Evolutionary conservation across 257 asterid genomes (phyloP).

Genomic region (Fraxinus cuspidata): DNA sequence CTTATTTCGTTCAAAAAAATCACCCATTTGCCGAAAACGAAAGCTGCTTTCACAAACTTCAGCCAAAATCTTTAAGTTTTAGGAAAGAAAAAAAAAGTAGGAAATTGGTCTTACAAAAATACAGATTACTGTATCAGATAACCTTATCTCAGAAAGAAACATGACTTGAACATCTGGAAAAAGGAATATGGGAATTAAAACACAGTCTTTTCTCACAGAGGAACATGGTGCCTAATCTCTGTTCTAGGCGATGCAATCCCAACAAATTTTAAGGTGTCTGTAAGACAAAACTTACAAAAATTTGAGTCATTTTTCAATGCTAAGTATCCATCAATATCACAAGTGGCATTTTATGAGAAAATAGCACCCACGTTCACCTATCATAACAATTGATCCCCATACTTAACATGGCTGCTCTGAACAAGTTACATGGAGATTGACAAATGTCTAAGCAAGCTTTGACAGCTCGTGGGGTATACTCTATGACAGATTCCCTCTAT

Average conservation of each 20-base stretch:
- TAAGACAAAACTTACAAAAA: neutral
- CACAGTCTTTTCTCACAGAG: neutral
- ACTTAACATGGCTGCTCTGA: no score
- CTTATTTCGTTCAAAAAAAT: no score
- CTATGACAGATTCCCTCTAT: neutral
- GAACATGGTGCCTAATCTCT: neutral
- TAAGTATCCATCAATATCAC: slow-evolving; percentile 6
- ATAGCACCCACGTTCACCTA: neutral
- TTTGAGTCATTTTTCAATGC: neutral
- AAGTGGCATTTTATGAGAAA: slow-evolving; percentile 9
- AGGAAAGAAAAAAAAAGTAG: neutral
- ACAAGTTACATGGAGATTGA: neutral
- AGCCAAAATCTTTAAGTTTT: neutral
- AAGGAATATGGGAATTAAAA: neutral
- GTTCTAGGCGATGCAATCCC: neutral
- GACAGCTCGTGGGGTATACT: neutral
- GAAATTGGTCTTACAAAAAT: neutral
- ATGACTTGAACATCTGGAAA: neutral
- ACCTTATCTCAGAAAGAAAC: neutral
- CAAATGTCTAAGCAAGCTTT: neutral
- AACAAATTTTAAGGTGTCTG: neutral
- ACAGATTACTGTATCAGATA: neutral
- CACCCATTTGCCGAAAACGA: neutral
- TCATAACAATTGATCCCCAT: slow-evolving; percentile 4
- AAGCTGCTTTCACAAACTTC: neutral